Conservation (phyloP, 202 grass and related monocot species). For the Elaeis oleifera region DNA sequence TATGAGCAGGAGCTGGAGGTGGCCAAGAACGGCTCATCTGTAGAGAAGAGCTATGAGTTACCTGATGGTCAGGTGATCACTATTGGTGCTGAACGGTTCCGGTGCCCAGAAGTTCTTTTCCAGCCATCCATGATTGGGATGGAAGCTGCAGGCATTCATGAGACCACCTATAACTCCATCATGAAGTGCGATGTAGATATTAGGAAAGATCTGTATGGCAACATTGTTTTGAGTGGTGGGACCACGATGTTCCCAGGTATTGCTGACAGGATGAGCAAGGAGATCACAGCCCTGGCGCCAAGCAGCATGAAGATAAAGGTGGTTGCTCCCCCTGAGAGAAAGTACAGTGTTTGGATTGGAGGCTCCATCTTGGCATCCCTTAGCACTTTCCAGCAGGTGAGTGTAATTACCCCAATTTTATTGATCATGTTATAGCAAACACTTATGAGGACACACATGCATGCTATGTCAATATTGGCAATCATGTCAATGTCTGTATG, state of each 20-base stretch:
- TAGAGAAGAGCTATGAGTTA: slow-evolving; percentile 1
- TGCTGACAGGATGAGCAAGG: slow-evolving; percentile 3
- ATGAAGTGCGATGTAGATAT: slow-evolving; percentile 5
- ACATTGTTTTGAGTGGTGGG: slow-evolving; percentile 5
- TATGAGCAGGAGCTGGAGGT: slow-evolving; percentile 2
- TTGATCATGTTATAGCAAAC: too few species aligned
- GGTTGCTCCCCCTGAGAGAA: slow-evolving; percentile 3
- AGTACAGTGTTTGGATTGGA: slow-evolving; percentile 4
- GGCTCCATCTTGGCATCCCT: slow-evolving; percentile 2
- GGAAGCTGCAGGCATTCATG: slow-evolving; percentile 7
- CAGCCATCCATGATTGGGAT: slow-evolving; percentile 4
- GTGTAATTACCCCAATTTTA: too few species aligned
- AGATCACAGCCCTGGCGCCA: slow-evolving; percentile 3
- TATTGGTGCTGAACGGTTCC: slow-evolving; percentile 1
- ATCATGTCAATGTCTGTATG: too few species aligned
- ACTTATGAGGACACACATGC: too few species aligned
- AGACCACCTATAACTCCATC: slow-evolving; percentile 2
- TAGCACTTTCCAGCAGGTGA: background rate
- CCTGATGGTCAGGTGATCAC: slow-evolving; percentile 2
- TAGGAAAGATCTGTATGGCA: slow-evolving; percentile 3
- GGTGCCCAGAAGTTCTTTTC: slow-evolving; percentile 2
- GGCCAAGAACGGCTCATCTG: background rate
- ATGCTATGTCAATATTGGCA: too few species aligned
- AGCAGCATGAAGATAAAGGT: slow-evolving; percentile 9
- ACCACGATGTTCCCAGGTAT: background rate